Conservation (phyloP, 2,329 filamentous ascomycete species). For the Colletotrichum musae region DNA sequence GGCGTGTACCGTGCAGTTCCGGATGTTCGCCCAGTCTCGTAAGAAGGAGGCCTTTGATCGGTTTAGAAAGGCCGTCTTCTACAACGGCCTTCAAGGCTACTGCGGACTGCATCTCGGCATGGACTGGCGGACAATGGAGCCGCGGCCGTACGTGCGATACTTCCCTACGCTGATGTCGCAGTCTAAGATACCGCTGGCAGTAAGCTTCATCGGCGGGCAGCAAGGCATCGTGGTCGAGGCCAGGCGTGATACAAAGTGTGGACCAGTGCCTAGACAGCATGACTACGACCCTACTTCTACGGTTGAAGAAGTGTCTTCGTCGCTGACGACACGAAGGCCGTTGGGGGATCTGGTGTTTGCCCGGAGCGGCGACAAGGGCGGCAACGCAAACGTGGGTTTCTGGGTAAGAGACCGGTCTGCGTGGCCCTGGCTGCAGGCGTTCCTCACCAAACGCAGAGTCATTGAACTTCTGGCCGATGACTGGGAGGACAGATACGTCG, state of each 20-base stretch:
- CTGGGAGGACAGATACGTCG: conserved; percentile 54
- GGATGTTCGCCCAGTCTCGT: conserved; percentile 56
- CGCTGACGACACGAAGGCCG: conserved; percentile 41
- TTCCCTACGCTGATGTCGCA: conserved; percentile 50
- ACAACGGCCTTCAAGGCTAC: conserved; percentile 52
- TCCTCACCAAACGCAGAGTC: conserved; percentile 55
- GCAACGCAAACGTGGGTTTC: conserved; percentile 53
- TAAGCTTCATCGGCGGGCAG: conserved; percentile 43
- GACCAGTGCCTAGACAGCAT: conserved; percentile 3
- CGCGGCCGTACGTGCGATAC: conserved; percentile 48
- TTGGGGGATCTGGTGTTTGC: conserved; percentile 51
- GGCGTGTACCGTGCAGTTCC: conserved; percentile 57
- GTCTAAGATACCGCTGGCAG: conserved; percentile 39
- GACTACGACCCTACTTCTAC: conserved; percentile 6
- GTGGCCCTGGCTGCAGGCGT: conserved; percentile 57
- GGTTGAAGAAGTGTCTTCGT: neutral
- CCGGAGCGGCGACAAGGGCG: conserved; percentile 52
- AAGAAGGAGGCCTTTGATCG: conserved; percentile 43
- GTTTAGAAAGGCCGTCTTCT: conserved; percentile 45
- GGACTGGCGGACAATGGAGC: conserved; percentile 54
- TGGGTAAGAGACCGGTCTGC: conserved; percentile 54
- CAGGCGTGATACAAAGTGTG: neutral
- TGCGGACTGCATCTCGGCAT: conserved; percentile 52
- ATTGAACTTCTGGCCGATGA: conserved; percentile 59
- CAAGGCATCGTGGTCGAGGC: conserved; percentile 10